Evolutionary conservation across 2,329 filamentous ascomycete species (phyloP), one percentile per base, ranked within the genome.

Genomic region (Lachnellula suecica): DNA sequence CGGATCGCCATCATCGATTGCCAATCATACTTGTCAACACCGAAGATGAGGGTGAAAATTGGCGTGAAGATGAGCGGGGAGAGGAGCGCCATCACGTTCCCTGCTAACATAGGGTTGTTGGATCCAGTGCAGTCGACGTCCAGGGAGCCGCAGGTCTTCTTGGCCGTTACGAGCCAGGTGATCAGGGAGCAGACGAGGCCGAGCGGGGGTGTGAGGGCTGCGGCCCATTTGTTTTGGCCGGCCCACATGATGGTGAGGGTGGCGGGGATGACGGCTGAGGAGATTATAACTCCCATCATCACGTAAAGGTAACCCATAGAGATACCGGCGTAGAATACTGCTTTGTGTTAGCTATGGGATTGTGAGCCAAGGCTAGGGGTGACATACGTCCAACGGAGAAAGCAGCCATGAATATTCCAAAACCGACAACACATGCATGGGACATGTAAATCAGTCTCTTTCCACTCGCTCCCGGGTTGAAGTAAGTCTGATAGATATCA

Each of bases 231-330:
- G 64, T 89, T 91, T 68, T 95, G 91, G 2, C 86, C 83, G 24
- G 81, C 82, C 90, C 91, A 96, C 53, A 91, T 77, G 0, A 96
- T 79, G 0, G 90, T 89, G 57, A 96, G 74, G 0, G 89, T 87
- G 0, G 90, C 89, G 0, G 92, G 91, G 11, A 96, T 79, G 3
- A 96, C 91, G 3, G 90, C 91, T 0, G 88, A 83, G 0, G 87
- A 91, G 66, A 96, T 94, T 63, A 96, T 89, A 46, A 91, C 88
- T 7, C 91, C 92, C 91, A 96, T 96, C 66, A 96, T 82, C 1
- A 96, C 75, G 66, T 95, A 95, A 3, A 95, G 77, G 64, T 92
- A 95, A 10, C 91, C 91, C 89, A 96, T 94, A 10, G 83, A 87
- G 55, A 96, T 88, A 37, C 81, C 78, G 11, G 75, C 77, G 56